Conservation (phyloP, 2,329 filamentous ascomycete species). For the Ophiostoma angusticollis region DNA sequence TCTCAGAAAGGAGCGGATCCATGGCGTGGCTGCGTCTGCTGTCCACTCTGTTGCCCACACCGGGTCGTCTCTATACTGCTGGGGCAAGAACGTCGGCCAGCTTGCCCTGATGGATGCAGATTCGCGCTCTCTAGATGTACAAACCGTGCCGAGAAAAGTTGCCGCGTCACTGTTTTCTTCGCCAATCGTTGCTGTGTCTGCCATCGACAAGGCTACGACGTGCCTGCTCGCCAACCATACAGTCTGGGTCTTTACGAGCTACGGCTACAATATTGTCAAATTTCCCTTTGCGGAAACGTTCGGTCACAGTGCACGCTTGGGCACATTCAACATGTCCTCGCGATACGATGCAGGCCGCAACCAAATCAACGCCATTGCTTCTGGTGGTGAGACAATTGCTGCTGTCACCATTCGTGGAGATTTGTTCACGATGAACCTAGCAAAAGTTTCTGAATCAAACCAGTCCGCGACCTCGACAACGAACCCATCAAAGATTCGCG, state of each 20-base stretch:
- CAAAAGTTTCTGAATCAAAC: constrained; percentile 49
- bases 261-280: constrained; percentile 81
- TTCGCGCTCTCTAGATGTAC: constrained; percentile 77
- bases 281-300: constrained; percentile 62
- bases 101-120: constrained; percentile 90
- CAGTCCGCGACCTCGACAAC: constrained; percentile 63
- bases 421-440: constrained; percentile 73
- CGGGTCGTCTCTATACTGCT: constrained; percentile 69
- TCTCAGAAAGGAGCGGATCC: constrained; percentile 70
- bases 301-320: constrained; percentile 49
- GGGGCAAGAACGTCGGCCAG: constrained; percentile 91
- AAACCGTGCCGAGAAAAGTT: constrained; percentile 71
- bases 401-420: constrained; percentile 76
- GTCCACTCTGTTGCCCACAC: constrained; percentile 89
- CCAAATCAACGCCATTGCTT: constrained; percentile 62
- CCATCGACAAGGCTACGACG: constrained; percentile 80
- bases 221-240: constrained; percentile 76
- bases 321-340: constrained; percentile 50
- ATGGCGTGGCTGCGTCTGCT: constrained; percentile 76
- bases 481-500: constrained; percentile 80
- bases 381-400: constrained; percentile 83
- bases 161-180: constrained; percentile 69
- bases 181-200: constrained; percentile 65
- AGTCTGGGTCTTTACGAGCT: constrained; percentile 90
- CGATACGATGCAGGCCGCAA: constrained; percentile 49